Conservation (phyloP, 2,329 filamentous ascomycete species). For the Dothiorella sarmentorum region DNA sequence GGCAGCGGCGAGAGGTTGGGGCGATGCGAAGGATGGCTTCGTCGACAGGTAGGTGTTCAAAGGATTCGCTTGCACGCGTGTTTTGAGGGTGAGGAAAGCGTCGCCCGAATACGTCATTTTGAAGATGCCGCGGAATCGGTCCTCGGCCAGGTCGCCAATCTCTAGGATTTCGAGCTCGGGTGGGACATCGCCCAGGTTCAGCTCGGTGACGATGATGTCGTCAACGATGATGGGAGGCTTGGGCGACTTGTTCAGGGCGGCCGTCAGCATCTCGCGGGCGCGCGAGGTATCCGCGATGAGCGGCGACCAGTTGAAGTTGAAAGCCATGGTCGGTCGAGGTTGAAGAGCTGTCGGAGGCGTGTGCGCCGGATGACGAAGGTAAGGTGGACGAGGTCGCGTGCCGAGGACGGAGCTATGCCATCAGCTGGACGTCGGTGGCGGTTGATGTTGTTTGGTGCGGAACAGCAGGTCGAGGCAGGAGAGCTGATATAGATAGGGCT, state of each 20-base stretch:
- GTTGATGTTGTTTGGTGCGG: background rate
- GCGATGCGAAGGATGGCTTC: conserved; percentile 88
- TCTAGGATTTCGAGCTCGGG: conserved; percentile 95
- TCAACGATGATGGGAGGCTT: conserved; percentile 99
- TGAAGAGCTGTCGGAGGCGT: background rate
- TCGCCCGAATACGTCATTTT: conserved; percentile 98
- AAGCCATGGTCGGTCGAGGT: conserved; percentile 66
- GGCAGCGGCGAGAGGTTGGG: conserved; percentile 83
- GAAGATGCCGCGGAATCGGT: conserved; percentile 96
- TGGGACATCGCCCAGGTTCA: conserved; percentile 92
- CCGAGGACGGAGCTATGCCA: conserved; percentile 10
- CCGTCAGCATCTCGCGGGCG: conserved; percentile 89
- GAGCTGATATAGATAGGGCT: conserved; percentile 1
- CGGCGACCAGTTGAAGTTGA: conserved; percentile 99
- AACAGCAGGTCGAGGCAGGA: too few relatives aligned
- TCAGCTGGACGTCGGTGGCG: conserved; percentile 2
- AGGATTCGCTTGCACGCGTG: conserved; percentile 94
- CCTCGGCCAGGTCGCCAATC: conserved; percentile 95
- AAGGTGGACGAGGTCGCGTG: conserved; percentile 14
- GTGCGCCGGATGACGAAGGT: conserved; percentile 11
- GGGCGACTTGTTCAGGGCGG: conserved; percentile 93
- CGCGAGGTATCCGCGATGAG: conserved; percentile 90
- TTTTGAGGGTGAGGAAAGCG: conserved; percentile 91
- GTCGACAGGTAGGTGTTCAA: conserved; percentile 93
- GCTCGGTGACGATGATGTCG: conserved; percentile 96